These are phyloP conservation scores for Trichosporon inkin DNA, from an alignment of 1,284 basidiomycete species.

Conservation along the genomic window DNA sequence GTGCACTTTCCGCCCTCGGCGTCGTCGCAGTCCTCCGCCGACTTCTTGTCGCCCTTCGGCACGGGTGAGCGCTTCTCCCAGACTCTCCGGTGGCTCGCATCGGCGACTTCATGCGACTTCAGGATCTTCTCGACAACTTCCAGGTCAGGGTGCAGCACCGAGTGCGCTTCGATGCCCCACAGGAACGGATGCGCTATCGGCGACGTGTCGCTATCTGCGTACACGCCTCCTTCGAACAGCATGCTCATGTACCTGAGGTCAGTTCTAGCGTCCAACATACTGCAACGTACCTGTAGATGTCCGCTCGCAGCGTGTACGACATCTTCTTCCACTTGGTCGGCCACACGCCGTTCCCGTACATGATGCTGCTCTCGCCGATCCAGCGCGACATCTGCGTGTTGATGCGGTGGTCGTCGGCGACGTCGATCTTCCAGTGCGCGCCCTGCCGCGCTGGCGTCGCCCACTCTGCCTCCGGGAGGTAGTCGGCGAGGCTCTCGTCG, in stretches of 20 bases:
- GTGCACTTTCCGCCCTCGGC: slow-evolving; percentile 1
- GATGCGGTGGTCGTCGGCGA: slow-evolving; percentile 29
- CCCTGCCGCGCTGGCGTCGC: slow-evolving; percentile 19
- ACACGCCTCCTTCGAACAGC: slow-evolving; percentile 39
- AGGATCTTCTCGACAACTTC: slow-evolving; percentile 19
- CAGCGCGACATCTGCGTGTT: slow-evolving; percentile 28
- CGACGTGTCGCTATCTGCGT: slow-evolving; percentile 40
- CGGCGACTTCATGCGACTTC: slow-evolving; percentile 14
- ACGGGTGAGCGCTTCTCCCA: slow-evolving; percentile 15
- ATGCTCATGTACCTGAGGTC: slow-evolving; percentile 31
- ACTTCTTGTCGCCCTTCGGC: not conserved
- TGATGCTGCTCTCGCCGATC: slow-evolving; percentile 26
- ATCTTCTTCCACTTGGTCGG: slow-evolving; percentile 33
- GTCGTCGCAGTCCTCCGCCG: not conserved
- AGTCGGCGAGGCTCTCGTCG: not conserved
- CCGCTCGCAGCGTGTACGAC: slow-evolving; percentile 27
- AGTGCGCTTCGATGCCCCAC: slow-evolving; percentile 31
- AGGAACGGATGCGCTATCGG: slow-evolving; percentile 38
- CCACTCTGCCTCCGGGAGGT: slow-evolving; percentile 20
- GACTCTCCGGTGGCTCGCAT: slow-evolving; percentile 15
- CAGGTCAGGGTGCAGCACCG: slow-evolving; percentile 25
- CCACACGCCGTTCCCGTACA: slow-evolving; percentile 6
- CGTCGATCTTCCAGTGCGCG: slow-evolving; percentile 25
- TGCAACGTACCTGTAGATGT: slow-evolving; percentile 32
- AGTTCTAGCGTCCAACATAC: slow-evolving; percentile 7